A percentile compares a stretch with the other conserved stretches of the same genome.
Evolutionary conservation across 306 rosid species (phyloP).

Genomic region (Aeschynomene evenia): DNA sequence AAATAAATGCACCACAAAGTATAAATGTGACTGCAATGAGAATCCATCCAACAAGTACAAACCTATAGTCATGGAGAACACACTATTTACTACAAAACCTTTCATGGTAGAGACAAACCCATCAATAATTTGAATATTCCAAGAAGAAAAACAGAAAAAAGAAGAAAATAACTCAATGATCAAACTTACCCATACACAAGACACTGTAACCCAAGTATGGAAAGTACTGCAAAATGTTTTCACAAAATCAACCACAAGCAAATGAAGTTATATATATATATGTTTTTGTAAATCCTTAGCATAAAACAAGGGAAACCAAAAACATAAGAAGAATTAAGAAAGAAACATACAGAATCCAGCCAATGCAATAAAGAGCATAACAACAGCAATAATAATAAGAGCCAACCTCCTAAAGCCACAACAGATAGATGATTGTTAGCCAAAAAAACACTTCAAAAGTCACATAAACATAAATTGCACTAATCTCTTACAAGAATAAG

Average conservation of each 20-base stretch:
- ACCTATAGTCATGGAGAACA: slow-evolving; percentile 40
- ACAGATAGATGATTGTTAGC: background rate
- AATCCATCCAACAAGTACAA: slow-evolving; percentile 63
- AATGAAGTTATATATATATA: slow-evolving; percentile 2
- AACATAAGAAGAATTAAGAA: background rate
- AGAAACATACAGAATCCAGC: slow-evolving; percentile 64
- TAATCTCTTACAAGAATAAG: no score
- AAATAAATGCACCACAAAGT: slow-evolving; percentile 55
- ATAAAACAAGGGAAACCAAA: background rate
- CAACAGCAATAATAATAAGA: slow-evolving; percentile 52
- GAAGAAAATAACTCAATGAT: background rate
- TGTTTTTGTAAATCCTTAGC: background rate
- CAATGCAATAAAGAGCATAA: slow-evolving; percentile 54
- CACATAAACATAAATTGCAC: no score
- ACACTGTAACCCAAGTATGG: slow-evolving; percentile 53
- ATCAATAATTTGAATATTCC: background rate
- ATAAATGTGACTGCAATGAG: slow-evolving; percentile 55
- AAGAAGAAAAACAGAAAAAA: background rate
- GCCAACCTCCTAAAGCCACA: slow-evolving; percentile 51
- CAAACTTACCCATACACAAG: slow-evolving; percentile 70
- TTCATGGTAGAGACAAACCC: background rate
- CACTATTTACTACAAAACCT: slow-evolving; percentile 1
- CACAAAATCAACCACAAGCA: slow-evolving; percentile 5
- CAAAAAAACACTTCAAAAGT: background rate
- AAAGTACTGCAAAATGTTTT: slow-evolving; percentile 51